Conservation (phyloP, 2,329 filamentous ascomycete genomes). For the Ceratocystis eucalypticola region DNA sequence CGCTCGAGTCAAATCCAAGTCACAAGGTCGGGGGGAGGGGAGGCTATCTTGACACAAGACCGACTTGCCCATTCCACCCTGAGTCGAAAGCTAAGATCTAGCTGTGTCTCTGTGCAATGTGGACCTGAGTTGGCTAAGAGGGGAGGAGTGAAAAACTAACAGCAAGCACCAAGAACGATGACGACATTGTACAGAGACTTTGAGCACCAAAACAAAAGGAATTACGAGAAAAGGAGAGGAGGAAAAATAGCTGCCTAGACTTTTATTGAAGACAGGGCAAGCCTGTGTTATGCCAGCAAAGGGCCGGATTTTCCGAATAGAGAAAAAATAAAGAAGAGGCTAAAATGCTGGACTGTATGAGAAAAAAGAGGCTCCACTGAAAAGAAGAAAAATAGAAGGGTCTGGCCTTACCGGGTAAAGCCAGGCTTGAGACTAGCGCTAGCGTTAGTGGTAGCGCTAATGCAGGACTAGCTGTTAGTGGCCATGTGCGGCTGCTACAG, state of each 20-base stretch:
- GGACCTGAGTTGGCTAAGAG: neutral
- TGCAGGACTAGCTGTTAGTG: neutral
- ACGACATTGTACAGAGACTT: too few species aligned
- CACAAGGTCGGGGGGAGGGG: too few species aligned
- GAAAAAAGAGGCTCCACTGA: neutral
- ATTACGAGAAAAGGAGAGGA: too few species aligned
- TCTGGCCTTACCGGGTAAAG: neutral
- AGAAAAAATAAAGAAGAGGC: neutral
- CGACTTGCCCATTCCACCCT: too few species aligned
- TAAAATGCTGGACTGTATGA: neutral
- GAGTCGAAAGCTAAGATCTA: too few species aligned
- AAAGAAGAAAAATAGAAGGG: constrained; percentile 8
- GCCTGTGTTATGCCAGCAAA: neutral
- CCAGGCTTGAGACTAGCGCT: neutral
- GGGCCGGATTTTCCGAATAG: neutral
- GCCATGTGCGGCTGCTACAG: neutral
- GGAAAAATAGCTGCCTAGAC: too few species aligned
- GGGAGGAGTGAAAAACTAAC: neutral
- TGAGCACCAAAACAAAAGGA: neutral
- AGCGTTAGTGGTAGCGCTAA: neutral
- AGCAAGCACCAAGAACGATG: too few species aligned
- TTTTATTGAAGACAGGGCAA: neutral
- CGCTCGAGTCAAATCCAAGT: too few species aligned
- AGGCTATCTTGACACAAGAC: too few species aligned
- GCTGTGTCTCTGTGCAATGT: too few species aligned